These are phyloP conservation scores for Melaleuca quinquenervia DNA, from an alignment of 345 rosid genomes.

Conservation along the genomic window DNA sequence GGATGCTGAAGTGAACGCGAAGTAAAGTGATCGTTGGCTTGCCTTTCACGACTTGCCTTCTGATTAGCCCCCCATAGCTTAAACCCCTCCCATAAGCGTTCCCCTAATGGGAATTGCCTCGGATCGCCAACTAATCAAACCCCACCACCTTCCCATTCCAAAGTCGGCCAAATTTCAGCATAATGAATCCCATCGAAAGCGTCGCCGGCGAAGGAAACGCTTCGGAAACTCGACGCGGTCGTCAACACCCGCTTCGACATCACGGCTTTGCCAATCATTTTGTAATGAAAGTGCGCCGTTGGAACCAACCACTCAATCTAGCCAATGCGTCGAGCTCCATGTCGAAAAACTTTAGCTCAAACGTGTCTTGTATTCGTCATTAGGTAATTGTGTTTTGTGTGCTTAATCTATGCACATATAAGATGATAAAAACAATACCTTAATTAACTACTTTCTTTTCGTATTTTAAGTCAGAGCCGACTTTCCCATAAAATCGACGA, in stretches of 20 bases:
- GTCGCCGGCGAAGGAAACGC: not conserved
- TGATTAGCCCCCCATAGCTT: not conserved
- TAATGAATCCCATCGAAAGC: not conserved
- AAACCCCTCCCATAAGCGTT: not conserved
- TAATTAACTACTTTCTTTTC: not conserved
- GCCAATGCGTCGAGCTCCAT: not conserved
- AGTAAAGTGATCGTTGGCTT: not conserved
- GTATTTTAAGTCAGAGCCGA: not conserved
- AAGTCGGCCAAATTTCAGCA: not conserved
- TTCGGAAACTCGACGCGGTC: too few species aligned
- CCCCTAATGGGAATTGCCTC: not conserved
- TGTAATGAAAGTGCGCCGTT: too few species aligned
- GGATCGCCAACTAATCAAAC: not conserved
- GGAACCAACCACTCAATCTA: not conserved
- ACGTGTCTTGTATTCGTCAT: not conserved
- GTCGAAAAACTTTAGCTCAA: not conserved
- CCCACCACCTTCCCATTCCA: not conserved
- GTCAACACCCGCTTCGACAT: not conserved
- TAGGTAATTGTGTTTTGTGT: not conserved
- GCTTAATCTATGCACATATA: rapidly evolving
- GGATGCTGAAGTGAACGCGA: not conserved
- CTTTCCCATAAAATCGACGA: rapidly evolving
- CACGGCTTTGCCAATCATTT: not conserved
- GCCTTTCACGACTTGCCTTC: not conserved
- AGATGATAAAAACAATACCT: not conserved